These are phyloP conservation scores for Fraxinus anomala DNA, from an alignment of 257 asterid species.

Conservation along the genomic window DNA sequence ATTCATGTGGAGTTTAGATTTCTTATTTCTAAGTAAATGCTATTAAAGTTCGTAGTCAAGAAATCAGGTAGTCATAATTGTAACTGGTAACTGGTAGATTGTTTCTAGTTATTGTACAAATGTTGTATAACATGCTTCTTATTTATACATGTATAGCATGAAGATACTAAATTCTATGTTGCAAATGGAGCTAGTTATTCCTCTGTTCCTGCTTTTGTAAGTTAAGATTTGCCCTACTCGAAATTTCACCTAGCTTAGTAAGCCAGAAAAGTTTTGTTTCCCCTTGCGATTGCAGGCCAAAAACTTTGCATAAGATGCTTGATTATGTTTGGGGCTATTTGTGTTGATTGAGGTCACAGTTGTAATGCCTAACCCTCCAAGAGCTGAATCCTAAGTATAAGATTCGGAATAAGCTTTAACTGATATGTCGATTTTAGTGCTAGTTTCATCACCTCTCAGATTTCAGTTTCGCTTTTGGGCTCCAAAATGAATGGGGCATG, in stretches of 20 bases:
- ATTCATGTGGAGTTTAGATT: conserved; percentile 25
- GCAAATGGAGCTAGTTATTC: neutral
- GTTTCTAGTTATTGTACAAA: conserved; percentile 28
- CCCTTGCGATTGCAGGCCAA: neutral
- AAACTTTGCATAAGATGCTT: neutral
- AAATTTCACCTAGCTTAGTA: neutral
- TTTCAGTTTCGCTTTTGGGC: too few relatives aligned
- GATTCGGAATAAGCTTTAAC: too few relatives aligned
- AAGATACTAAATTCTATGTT: conserved; percentile 22
- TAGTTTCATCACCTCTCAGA: too few relatives aligned
- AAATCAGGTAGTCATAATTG: conserved; percentile 28
- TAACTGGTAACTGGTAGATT: conserved; percentile 28
- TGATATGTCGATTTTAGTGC: too few relatives aligned
- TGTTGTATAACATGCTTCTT: conserved; percentile 26
- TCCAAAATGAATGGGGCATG: neutral
- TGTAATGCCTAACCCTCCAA: too few relatives aligned
- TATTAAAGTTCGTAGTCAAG: conserved; percentile 26
- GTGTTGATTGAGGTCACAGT: too few relatives aligned
- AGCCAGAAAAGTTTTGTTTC: neutral
- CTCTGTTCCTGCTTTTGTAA: neutral
- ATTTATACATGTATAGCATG: conserved; percentile 38
- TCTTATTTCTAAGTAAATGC: conserved; percentile 25
- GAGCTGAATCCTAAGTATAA: too few relatives aligned
- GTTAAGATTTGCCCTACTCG: neutral
- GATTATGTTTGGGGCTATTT: neutral